Conservation (phyloP, 192 early-diverging fungal species). For the Podila minutissima region DNA sequence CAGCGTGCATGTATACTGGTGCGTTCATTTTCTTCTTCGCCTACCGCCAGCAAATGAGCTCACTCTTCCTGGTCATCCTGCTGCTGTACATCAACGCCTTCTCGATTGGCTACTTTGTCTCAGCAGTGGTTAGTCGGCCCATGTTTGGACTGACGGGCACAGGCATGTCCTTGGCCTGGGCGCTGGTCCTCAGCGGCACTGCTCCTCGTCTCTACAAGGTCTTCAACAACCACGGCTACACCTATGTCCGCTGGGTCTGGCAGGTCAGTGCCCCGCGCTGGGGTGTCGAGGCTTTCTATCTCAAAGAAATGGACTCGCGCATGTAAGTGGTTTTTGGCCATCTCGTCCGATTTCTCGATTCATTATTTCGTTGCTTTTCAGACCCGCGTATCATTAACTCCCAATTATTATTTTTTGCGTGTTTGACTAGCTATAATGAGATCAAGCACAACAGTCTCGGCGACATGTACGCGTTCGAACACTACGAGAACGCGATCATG, state of each 20-base stretch:
- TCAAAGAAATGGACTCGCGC: constrained; percentile 58
- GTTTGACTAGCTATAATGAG: constrained; percentile 17
- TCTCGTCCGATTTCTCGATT: neutral
- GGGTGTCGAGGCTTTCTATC: constrained; percentile 67
- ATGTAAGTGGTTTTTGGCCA: constrained; percentile 12
- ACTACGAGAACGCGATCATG: constrained; percentile 29
- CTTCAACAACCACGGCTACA: constrained; percentile 15
- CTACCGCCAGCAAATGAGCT: constrained; percentile 26
- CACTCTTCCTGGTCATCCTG: constrained; percentile 54
- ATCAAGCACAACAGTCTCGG: constrained; percentile 25
- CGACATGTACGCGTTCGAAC: constrained; percentile 31
- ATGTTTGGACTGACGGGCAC: constrained; percentile 62
- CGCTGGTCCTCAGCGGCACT: constrained; percentile 60
- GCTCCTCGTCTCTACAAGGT: constrained; percentile 59
- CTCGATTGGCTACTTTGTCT: constrained; percentile 66
- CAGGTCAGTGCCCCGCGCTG: constrained; percentile 62
- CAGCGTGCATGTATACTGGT: constrained; percentile 59
- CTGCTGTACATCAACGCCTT: constrained; percentile 63
- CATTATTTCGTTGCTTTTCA: neutral
- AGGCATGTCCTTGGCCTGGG: constrained; percentile 69
- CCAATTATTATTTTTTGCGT: neutral
- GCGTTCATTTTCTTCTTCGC: constrained; percentile 67
- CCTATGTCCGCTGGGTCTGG: constrained; percentile 63
- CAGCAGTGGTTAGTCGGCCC: constrained; percentile 49
- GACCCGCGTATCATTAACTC: neutral